Evolutionary conservation across 2,329 filamentous ascomycete genomes (phyloP).

Genomic region (Colletotrichum paranaense): DNA sequence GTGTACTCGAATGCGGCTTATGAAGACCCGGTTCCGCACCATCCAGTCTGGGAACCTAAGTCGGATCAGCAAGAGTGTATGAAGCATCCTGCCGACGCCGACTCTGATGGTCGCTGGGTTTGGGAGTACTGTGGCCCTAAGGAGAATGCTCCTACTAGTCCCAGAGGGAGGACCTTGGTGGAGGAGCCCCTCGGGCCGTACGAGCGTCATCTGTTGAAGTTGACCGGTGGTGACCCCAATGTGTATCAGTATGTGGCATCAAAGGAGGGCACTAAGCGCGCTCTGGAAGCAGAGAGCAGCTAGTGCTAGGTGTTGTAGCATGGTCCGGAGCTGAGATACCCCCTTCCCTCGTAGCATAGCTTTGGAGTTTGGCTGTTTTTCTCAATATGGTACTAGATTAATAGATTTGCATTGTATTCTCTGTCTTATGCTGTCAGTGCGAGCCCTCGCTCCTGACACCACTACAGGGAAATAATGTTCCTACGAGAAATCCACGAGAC

Average conservation of each 20-base stretch:
- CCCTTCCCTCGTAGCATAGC: background rate
- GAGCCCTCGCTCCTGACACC: background rate
- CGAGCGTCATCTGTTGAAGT: slow-evolving; percentile 59
- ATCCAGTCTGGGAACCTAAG: slow-evolving; percentile 46
- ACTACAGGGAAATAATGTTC: no score
- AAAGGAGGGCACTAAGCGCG: background rate
- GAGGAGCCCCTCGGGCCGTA: slow-evolving; percentile 66
- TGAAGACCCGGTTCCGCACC: slow-evolving; percentile 48
- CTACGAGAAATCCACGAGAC: no score
- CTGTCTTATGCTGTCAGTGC: background rate
- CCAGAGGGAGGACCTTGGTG: slow-evolving; percentile 55
- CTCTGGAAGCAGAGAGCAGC: background rate
- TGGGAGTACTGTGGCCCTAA: slow-evolving; percentile 65
- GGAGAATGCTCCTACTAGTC: slow-evolving; percentile 51
- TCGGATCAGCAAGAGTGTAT: slow-evolving; percentile 37
- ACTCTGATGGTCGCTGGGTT: slow-evolving; percentile 55
- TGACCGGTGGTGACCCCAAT: slow-evolving; percentile 57
- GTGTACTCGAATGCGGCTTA: slow-evolving; percentile 46
- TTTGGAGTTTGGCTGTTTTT: background rate
- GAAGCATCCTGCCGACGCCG: slow-evolving; percentile 38
- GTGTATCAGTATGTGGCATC: slow-evolving; percentile 41
- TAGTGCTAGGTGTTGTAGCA: background rate
- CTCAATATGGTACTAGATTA: background rate
- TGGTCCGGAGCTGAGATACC: background rate
- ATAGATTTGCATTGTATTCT: background rate